Base-by-base conservation (phyloP, 2,329 filamentous ascomycete species). In the Phyllachora maydis region DNA sequence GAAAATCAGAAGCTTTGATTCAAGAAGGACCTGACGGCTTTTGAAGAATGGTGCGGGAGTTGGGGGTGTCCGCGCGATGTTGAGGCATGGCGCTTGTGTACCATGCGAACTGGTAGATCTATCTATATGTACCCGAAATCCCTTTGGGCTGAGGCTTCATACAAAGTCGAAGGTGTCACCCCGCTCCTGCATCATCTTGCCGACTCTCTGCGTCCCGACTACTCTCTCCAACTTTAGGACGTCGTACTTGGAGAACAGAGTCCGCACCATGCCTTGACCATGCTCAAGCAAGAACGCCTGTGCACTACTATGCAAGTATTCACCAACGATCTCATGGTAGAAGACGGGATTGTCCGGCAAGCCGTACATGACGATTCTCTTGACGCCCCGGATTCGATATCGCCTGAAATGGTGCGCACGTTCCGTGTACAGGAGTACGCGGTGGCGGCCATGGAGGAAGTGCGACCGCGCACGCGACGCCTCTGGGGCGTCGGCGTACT, bases 141-240 rank as follows among this genome's bases (percentile, higher is more conserved):
- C n/a, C n/a, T n/a, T n/a, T n/a, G n/a, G 11, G 8, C 11, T 15
- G 13, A 13, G 8, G 11, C n/a, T 23, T 20, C 64, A 92, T 30
- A 91, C 59, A 58, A 95, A 95, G 42, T 92, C 83, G 63, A 95
- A 98, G 1, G 78, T 88, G 61, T 95, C 85, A 4, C 71, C 72
- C 40, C 66, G 69, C 36, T 90, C 81, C 30, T 60, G 64, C 27
- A 93, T 54, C 81, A 98, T 88, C 43, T 69, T 77, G 10, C 68
- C 70, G 5, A 88, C 69, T 31, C 88, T 65, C 49, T 74, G 66
- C 3, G 64, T 77, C 1, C 88, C 88, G 2, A 83, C 83, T 18
- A 95, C 55, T 27, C 88, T 63, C 56, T 98, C 88, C 37, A 95
- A 49, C 53, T 77, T 83, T 51, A 95, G 54, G 8, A 71, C 65